A percentile compares a stretch with the other conserved stretches of the same genome.
These are phyloP conservation scores for Penicillium crustosum DNA, from an alignment of 2,329 filamentous ascomycete species.

Conservation along the genomic window DNA sequence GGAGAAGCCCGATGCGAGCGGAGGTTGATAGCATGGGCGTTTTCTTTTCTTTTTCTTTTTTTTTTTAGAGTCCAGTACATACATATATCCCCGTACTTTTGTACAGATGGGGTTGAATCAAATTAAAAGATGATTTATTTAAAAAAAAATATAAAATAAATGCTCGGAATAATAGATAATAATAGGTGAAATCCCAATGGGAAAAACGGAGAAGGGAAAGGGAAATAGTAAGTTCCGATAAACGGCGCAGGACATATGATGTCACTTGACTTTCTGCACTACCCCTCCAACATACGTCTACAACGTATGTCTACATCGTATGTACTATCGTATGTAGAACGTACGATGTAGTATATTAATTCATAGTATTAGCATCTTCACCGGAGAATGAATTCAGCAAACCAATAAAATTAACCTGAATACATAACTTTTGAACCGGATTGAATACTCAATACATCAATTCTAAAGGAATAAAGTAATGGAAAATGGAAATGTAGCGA, in stretches of 20 bases:
- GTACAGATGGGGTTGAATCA: neutral
- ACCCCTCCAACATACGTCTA: neutral
- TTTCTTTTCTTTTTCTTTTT: neutral
- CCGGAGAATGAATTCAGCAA: neutral
- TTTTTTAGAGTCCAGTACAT: constrained; percentile 1
- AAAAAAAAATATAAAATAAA: neutral
- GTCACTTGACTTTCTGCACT: neutral
- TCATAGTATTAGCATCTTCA: neutral
- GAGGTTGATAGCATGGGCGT: neutral
- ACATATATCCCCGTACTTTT: neutral
- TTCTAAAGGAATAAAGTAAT: neutral
- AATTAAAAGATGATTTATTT: neutral
- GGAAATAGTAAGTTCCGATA: constrained; percentile 1
- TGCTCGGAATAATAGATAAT: too few species aligned
- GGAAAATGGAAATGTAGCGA: constrained; percentile 12
- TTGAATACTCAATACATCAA: neutral
- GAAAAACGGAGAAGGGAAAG: neutral
- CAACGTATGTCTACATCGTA: neutral
- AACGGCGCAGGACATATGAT: constrained; percentile 2
- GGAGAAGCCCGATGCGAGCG: constrained; percentile 49
- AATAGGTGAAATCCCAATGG: too few species aligned
- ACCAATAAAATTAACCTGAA: neutral
- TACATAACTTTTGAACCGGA: neutral
- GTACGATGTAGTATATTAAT: neutral
- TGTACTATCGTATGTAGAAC: neutral